Base-by-base conservation (phyloP, 2,329 filamentous ascomycete species). In the Penicillium sp. region DNA sequence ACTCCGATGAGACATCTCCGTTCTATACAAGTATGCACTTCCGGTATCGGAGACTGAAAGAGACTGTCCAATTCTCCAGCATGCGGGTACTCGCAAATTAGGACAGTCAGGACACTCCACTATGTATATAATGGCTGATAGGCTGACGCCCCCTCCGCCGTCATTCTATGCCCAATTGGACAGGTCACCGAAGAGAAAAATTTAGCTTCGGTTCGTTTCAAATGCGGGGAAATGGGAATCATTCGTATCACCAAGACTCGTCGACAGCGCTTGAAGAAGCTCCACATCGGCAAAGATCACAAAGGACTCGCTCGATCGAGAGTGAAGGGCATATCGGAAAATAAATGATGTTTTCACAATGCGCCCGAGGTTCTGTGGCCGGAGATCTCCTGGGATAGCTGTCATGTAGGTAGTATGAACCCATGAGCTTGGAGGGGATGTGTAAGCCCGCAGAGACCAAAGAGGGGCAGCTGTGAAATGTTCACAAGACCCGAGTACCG, bases 251-350 rank as follows among this genome's bases (percentile, higher is more conserved):
- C 85, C 85, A 0, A 85, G 85, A 56, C 85, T 92, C 0, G 85
- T 84, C 17, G 69, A 74, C 51, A 80, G 58, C 14, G 78, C 76
- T 61, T 76, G 76, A 23, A 92, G 63, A 7, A 90, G 63, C 57
- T 89, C 82, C 53, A 84, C 77, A 68, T 92, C 86, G 0, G 85
- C 84, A 43, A 92, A 77, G 56, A 92, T 88, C 61, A 87, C 83
- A 39, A 90, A 76, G 39, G 73, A 79, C 41, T 72, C 69, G 15
- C 65, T 66, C 15, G 58, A 42, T 41, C 65, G 67, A 3, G 70
- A 69, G 4, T 71, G 71, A 17, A 61, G 71, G 6, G 70, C 61
- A 34, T 69, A 84, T 0, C 84, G 81, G 17, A 92, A 68, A 2
- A 74, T 75, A 48, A 84, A 82, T 5, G 75, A 61, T 10, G 62